Evolutionary conservation across 2,329 filamentous ascomycete species (phyloP).

Genomic region (Tolypocladium endophyticum): DNA sequence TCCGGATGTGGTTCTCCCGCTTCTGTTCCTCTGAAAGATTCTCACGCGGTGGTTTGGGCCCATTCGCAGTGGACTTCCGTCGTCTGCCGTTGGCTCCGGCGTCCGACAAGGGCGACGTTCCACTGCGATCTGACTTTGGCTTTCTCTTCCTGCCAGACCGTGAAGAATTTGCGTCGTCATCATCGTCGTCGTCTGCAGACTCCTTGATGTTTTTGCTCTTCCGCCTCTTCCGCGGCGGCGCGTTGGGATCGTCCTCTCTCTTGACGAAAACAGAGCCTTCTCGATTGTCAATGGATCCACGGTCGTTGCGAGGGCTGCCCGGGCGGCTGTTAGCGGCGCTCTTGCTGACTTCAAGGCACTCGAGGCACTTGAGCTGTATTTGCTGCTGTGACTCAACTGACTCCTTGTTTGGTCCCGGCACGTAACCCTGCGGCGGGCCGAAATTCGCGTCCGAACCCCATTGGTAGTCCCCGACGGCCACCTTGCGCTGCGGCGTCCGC

Average conservation of each 20-base stretch:
- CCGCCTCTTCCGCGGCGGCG: conserved; percentile 38
- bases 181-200: conserved; percentile 26
- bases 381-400: conserved; percentile 46
- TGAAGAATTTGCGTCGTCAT: conserved; percentile 21
- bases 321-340: conserved; percentile 51
- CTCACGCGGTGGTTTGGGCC: conserved; percentile 42
- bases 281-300: conserved; percentile 5
- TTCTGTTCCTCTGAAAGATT: conserved; percentile 78
- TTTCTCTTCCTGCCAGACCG: conserved; percentile 34
- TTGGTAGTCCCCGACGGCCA: conserved; percentile 36
- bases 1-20: conserved; percentile 75
- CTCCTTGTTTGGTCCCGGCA: conserved; percentile 44
- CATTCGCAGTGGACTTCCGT: conserved; percentile 35
- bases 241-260: conserved; percentile 26
- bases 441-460: conserved; percentile 65
- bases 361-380: conserved; percentile 43
- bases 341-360: conserved; percentile 44
- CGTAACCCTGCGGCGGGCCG: conserved; percentile 44
- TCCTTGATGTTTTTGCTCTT: conserved; percentile 42
- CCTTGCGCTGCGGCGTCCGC: conserved; percentile 19
- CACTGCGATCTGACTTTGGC: conserved; percentile 29
- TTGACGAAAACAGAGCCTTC: conserved; percentile 14
- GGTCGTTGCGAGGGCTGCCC: conserved; percentile 37
- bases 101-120: conserved; percentile 21
- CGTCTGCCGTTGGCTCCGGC: conserved; percentile 31